phyloP scores from a whole-genome alignment of 441 rosid species.

The Corymbia citriodora region DNA sequence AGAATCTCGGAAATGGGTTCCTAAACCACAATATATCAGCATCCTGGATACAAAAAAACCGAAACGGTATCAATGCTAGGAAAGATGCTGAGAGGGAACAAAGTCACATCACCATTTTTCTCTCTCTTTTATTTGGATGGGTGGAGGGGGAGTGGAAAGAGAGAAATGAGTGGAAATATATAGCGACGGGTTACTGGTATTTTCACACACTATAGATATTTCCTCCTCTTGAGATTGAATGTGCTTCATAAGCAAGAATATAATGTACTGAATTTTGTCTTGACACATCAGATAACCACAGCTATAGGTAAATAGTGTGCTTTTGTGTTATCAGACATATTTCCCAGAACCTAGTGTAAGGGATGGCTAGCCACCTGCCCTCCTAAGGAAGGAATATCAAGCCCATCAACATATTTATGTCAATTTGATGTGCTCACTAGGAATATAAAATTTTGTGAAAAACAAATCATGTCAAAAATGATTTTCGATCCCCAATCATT shows the following conservation, averaged over 20 bases:
- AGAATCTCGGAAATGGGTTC: conserved; percentile 78
- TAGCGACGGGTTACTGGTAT: neutral
- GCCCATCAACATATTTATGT: neutral
- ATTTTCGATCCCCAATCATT: neutral
- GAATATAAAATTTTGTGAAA: neutral
- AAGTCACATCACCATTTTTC: neutral
- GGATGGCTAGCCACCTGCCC: neutral
- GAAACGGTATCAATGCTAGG: neutral
- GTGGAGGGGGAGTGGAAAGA: neutral
- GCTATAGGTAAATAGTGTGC: neutral
- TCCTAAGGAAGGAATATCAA: neutral
- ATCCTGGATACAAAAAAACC: conserved; percentile 46
- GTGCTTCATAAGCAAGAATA: neutral
- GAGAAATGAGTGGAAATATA: neutral
- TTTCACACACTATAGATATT: neutral
- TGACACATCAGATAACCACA: neutral
- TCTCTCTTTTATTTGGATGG: neutral
- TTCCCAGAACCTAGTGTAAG: neutral
- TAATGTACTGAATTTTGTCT: neutral
- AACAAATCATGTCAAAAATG: neutral
- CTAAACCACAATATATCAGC: conserved; percentile 96
- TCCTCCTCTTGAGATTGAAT: neutral
- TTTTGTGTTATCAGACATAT: neutral
- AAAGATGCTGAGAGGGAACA: neutral
- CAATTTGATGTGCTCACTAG: neutral